Conservation (phyloP, 2,329 filamentous ascomycete species). For the Ascochyta koolunga region DNA sequence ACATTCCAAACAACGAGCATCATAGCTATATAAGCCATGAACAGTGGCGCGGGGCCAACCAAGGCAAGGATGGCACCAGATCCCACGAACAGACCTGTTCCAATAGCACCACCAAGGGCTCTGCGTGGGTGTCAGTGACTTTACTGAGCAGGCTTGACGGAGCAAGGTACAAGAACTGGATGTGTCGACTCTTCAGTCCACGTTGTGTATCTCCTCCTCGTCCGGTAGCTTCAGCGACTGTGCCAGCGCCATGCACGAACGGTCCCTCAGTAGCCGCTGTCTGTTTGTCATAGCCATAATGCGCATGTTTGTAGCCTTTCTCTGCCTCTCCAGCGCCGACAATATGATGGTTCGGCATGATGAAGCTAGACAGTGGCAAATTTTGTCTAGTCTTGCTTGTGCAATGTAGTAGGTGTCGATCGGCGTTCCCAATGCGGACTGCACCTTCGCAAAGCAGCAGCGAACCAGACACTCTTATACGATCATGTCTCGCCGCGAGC, state of each 20-base stretch:
- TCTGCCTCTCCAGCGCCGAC: constrained; percentile 28
- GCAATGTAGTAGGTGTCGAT: neutral
- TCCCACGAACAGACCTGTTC: constrained; percentile 47
- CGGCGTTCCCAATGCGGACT: constrained; percentile 3
- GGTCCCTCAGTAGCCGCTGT: constrained; percentile 28
- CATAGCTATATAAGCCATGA: constrained; percentile 48
- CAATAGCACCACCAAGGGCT: constrained; percentile 64
- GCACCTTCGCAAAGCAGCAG: constrained; percentile 5
- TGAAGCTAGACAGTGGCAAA: neutral
- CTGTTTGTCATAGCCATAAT: constrained; percentile 27
- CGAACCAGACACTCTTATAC: constrained; percentile 11
- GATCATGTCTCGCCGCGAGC: neutral
- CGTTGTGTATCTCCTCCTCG: constrained; percentile 43
- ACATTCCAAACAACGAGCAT: constrained; percentile 49
- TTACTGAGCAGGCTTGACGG: neutral
- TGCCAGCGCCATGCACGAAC: constrained; percentile 34
- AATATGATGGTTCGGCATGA: constrained; percentile 34
- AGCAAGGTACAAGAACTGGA: constrained; percentile 42
- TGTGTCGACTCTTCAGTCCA: constrained; percentile 47
- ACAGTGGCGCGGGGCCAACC: constrained; percentile 43
- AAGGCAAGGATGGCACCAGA: constrained; percentile 41
- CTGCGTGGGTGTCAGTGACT: constrained; percentile 50
- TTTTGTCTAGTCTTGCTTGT: neutral
- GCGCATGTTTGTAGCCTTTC: constrained; percentile 26
- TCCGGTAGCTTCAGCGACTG: constrained; percentile 36